A percentile compares a stretch with the other conserved stretches of the same genome.
Conservation (phyloP, 169 alveolate genomes). For the Plasmodium reichenowi region DNA sequence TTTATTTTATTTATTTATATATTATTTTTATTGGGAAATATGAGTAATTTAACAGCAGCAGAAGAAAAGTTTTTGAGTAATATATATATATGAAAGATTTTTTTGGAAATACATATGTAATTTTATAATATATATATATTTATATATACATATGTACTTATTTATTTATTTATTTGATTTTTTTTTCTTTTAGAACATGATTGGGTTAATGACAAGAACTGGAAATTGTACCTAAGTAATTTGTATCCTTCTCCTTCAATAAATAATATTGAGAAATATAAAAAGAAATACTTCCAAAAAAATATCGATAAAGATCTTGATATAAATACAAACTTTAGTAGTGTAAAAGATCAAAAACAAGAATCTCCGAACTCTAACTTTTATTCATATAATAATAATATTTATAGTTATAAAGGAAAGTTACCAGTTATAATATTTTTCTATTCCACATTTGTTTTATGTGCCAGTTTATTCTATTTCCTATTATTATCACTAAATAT, state of each 20-base stretch:
- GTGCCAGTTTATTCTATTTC: conserved; percentile 51
- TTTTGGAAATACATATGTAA: background rate
- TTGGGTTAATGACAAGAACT: conserved; percentile 73
- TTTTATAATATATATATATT: background rate
- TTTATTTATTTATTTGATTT: background rate
- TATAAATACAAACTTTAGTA: conserved; percentile 29
- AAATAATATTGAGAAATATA: conserved; percentile 66
- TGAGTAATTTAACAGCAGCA: conserved; percentile 65
- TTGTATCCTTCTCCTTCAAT: conserved; percentile 70
- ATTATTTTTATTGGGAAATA: conserved; percentile 4
- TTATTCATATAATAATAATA: conserved; percentile 9
- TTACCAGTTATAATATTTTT: conserved; percentile 43
- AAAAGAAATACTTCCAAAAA: conserved; percentile 67
- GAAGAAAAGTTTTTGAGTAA: conserved; percentile 64
- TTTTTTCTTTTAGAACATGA: conserved; percentile 29
- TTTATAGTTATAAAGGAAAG: conserved; percentile 14
- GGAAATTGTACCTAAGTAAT: conserved; percentile 59
- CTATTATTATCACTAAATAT: conserved; percentile 29
- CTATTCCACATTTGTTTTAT: conserved; percentile 23
- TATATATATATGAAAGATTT: background rate
- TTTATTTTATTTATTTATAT: too few relatives aligned
- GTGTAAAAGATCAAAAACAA: conserved; percentile 28
- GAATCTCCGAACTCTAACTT: conserved; percentile 22
- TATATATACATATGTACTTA: background rate
- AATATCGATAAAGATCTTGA: conserved; percentile 57